These are phyloP conservation scores for Maudiozyma turicensis DNA, from an alignment of 805 yeast species.

Conservation along the genomic window DNA sequence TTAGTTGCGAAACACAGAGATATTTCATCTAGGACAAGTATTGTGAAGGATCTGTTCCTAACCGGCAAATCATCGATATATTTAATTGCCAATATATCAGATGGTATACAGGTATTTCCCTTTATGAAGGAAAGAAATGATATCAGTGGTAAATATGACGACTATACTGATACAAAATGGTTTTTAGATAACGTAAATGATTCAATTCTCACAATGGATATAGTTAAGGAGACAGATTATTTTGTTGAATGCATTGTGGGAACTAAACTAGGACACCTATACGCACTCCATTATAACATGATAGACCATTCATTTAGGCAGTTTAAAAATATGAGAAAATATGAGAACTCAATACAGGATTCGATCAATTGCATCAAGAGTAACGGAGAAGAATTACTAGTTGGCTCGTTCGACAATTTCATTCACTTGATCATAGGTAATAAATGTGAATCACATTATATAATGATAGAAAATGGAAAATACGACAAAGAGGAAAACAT, in stretches of 20 bases:
- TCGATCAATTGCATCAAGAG: constrained; percentile 4
- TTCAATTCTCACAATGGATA: neutral
- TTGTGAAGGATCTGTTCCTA: constrained; percentile 5
- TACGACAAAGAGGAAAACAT: neutral
- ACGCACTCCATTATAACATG: constrained; percentile 6
- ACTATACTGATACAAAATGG: neutral
- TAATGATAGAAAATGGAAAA: neutral
- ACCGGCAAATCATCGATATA: constrained; percentile 1
- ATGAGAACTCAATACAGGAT: constrained; percentile 1
- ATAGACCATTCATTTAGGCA: constrained; percentile 2
- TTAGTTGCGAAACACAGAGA: neutral
- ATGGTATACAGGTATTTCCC: constrained; percentile 10
- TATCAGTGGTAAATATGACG: neutral
- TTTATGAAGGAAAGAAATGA: neutral
- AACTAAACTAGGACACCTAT: constrained; percentile 10
- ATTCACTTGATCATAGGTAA: constrained; percentile 5
- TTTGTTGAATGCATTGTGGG: constrained; percentile 2
- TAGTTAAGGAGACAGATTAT: neutral
- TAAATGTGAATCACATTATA: constrained; percentile 4
- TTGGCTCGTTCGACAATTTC: constrained; percentile 10
- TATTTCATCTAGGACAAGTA: neutral
- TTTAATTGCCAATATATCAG: constrained; percentile 9
- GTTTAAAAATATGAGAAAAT: constrained; percentile 3
- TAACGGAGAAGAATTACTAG: neutral
- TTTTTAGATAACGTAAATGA: neutral